Conservation (phyloP, 2,329 filamentous ascomycete species). For the Xylariaceae sp. region DNA sequence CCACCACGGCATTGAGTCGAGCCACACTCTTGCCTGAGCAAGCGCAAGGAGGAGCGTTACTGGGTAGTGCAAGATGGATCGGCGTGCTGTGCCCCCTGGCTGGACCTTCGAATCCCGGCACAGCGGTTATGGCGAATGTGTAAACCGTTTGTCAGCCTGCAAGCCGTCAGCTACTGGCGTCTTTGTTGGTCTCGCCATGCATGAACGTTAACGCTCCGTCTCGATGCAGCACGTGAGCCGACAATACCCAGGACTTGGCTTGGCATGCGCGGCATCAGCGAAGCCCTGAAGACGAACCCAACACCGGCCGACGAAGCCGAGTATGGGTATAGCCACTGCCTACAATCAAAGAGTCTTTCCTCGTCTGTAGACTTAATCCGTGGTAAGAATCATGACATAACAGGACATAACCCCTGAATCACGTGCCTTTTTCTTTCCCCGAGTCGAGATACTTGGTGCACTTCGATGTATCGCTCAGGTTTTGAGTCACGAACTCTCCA, state of each 20-base stretch:
- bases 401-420: no score
- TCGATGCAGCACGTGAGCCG: neutral
- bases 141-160: neutral
- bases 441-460: no score
- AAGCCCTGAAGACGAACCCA: no score
- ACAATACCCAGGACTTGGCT: neutral
- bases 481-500: no score
- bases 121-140: neutral
- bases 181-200: neutral
- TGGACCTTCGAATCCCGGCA: neutral
- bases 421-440: no score
- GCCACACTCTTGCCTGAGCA: no score
- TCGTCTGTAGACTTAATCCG: no score
- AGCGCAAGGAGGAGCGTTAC: neutral
- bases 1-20: neutral
- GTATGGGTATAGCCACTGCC: no score
- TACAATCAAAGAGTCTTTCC: no score
- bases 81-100: neutral
- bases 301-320: neutral
- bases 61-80: neutral
- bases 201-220: neutral
- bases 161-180: neutral
- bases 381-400: no score
- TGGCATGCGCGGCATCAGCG: no score
- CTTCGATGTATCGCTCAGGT: no score